Base-by-base conservation (phyloP, 2,329 filamentous ascomycete genomes). In the Xylariomycetidae sp. region DNA sequence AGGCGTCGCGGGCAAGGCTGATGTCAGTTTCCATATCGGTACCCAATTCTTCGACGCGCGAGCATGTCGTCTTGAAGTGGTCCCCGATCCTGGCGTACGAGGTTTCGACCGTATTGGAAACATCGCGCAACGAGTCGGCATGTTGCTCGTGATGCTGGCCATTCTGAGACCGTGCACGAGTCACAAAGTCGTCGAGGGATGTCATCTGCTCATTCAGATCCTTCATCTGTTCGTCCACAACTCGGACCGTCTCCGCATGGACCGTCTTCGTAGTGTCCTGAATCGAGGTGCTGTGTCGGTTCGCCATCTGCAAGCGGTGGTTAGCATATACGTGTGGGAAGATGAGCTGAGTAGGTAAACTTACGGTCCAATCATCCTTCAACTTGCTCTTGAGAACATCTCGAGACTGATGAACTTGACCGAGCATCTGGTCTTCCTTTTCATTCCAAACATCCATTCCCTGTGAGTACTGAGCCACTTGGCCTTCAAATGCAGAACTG, bases 151-250 rank as follows among this genome's bases (percentile, higher is more conserved):
- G 82, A 53, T 94, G 87, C 13, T 70, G 68, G 19, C 82, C 76
- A 56, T 95, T 96, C 50, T 93, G 83, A 2, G 75, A 76, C 39
- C 82, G 78, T 31, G 93, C 88, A 19, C 85, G 79, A 19, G 81
- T 74, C 24, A 96, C 87, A 49, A 95, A 95, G 45, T 90, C 85
- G 50, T 96, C 90, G 6, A 98, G 72, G 1, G 86, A 85, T 36
- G 80, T 76, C 75, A 98, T 89, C 59, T 96, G 87, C n/a, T 71
- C 74, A 40, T 85, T 82, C 53, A 98, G 82, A 46, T 94, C 85
- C 35, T 76, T 73, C 64, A 93, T 85, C 61, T 98, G 92, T 37
- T 84, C 81, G 51, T 90, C 85, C 10, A 96, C 89, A 37, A 93
- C 90, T 6, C 82, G 81, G 19, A 95, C 78, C 0, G 90, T 95